These are phyloP conservation scores for Leptographium flavum DNA, from an alignment of 2,329 filamentous ascomycete species.

Conservation along the genomic window DNA sequence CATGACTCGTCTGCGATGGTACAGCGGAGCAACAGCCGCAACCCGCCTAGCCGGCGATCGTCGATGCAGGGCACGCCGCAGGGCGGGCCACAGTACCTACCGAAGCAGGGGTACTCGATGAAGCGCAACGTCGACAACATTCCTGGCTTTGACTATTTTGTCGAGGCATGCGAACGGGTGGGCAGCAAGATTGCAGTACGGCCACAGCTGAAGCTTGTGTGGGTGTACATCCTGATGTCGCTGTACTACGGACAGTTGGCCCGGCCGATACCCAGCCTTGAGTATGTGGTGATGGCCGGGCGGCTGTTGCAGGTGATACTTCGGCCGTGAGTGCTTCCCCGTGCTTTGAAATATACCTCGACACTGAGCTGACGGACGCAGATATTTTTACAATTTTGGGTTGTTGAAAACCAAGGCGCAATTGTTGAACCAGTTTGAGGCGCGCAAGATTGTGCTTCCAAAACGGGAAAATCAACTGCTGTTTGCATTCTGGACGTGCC, in stretches of 20 bases:
- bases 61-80: conserved; percentile 29
- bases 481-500: conserved; percentile 81
- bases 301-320: conserved; percentile 56
- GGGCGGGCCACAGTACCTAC: conserved; percentile 5
- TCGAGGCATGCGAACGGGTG: conserved; percentile 72
- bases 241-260: conserved; percentile 83
- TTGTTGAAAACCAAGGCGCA: conserved; percentile 21
- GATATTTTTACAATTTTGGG: conserved; percentile 32
- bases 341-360: background rate
- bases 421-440: no score
- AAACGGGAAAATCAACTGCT: conserved; percentile 48
- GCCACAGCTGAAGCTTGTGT: conserved; percentile 62
- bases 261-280: conserved; percentile 71
- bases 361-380: background rate
- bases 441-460: conserved; percentile 18
- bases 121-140: conserved; percentile 66
- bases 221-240: conserved; percentile 71
- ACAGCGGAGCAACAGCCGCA: conserved; percentile 20
- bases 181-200: conserved; percentile 68
- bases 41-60: conserved; percentile 32
- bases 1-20: conserved; percentile 33
- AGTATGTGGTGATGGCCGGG: conserved; percentile 42
- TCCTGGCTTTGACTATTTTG: conserved; percentile 82
- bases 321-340: conserved; percentile 46
- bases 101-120: conserved; percentile 5